Percentiles rank a stretch among this genome's conserved stretches.
These are phyloP conservation scores for Penicillium capsulatum DNA, from an alignment of 2,329 filamentous ascomycete genomes.

Conservation along the genomic window DNA sequence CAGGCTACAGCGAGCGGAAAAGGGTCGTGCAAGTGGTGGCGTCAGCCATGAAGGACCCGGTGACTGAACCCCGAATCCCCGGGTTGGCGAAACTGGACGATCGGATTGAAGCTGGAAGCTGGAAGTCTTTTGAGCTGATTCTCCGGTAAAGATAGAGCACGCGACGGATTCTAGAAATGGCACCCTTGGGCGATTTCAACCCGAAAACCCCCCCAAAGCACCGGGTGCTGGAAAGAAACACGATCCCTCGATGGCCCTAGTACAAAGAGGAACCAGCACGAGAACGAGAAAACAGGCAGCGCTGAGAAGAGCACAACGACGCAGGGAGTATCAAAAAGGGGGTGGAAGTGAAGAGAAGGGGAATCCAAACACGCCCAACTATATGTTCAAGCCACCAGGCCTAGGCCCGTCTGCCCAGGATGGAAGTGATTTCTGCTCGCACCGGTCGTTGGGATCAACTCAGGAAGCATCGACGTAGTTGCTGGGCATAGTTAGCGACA, in stretches of 20 bases:
- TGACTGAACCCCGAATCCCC: background rate
- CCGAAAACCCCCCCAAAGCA: no score
- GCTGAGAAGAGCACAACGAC: slow-evolving; percentile 18
- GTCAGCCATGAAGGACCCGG: background rate
- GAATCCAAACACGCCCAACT: slow-evolving; percentile 16
- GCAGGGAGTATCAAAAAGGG: no score
- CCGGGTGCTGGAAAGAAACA: no score
- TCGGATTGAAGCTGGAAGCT: background rate
- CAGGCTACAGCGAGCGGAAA: slow-evolving; percentile 5
- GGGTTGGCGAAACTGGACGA: background rate
- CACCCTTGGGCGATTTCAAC: no score
- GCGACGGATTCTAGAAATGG: background rate
- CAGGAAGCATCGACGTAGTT: slow-evolving; percentile 39
- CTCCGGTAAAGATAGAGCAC: background rate
- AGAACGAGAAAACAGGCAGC: slow-evolving; percentile 17
- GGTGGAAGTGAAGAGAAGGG: slow-evolving; percentile 8
- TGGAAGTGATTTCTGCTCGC: slow-evolving; percentile 9
- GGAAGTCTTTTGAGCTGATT: background rate
- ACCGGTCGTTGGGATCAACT: slow-evolving; percentile 7
- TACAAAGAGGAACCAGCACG: slow-evolving; percentile 4
- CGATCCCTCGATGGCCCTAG: background rate
- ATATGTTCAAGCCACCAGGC: slow-evolving; percentile 16
- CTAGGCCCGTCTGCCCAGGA: slow-evolving; percentile 11
- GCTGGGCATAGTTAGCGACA: slow-evolving; percentile 15
- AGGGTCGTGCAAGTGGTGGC: slow-evolving; percentile 7